A percentile compares a stretch with the other conserved stretches of the same genome.
phyloP scores from a whole-genome alignment of 192 early-diverging fungal genomes.

The Rhizophagus clarus region DNA sequence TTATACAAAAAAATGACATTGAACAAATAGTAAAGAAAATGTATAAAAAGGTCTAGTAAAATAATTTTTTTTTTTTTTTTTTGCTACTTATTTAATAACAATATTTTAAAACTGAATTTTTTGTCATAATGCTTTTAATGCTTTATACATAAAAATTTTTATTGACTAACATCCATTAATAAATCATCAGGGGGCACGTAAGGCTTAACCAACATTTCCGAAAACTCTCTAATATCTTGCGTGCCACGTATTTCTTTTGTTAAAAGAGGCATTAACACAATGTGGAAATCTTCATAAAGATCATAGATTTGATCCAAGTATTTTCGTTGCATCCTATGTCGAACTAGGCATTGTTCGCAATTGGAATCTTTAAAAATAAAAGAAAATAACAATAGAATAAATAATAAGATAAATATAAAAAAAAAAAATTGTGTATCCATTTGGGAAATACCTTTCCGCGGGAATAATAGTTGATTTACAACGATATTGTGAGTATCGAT shows the following conservation, averaged over 20 bases:
- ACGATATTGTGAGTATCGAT: conserved; percentile 99
- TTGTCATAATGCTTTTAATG: too few species aligned
- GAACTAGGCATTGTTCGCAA: conserved; percentile 88
- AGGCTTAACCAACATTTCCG: conserved; percentile 87
- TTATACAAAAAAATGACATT: too few species aligned
- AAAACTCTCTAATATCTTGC: conserved; percentile 90
- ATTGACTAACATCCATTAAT: conserved; percentile 15
- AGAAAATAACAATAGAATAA: conserved; percentile 43
- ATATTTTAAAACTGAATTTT: too few species aligned
- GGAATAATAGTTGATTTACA: conserved; percentile 97
- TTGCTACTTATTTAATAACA: too few species aligned
- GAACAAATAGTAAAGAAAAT: too few species aligned
- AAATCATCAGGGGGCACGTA: conserved; percentile 30
- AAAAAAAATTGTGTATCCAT: too few species aligned
- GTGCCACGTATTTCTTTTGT: conserved; percentile 96
- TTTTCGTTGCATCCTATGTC: conserved; percentile 98
- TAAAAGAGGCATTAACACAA: conserved; percentile 91
- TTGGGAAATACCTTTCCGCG: conserved; percentile 65
- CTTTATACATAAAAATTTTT: not conserved
- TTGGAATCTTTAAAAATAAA: conserved; percentile 56
- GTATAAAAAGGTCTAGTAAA: too few species aligned
- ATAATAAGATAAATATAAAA: too few species aligned
- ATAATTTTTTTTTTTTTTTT: too few species aligned
- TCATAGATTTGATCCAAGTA: conserved; percentile 99
- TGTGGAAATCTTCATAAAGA: conserved; percentile 99